These are phyloP conservation scores for Fraxinus sp. DNA, from an alignment of 305 asterid species.

Conservation along the genomic window DNA sequence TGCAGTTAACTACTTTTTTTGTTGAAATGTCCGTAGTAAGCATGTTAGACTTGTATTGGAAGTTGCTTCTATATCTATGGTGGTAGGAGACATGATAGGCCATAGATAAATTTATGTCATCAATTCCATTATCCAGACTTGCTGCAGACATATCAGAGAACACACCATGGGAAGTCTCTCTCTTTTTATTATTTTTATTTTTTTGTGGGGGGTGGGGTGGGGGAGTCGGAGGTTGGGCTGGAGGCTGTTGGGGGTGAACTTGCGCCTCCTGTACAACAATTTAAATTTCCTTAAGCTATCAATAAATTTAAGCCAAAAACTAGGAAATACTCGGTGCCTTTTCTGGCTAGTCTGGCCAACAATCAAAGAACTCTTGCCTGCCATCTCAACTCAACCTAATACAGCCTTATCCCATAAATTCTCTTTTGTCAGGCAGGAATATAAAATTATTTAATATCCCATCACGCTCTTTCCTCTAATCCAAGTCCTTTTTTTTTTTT, in stretches of 20 bases:
- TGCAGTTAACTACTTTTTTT: not conserved
- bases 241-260: not conserved
- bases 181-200: not conserved
- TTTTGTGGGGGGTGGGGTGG: not conserved
- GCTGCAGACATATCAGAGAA: not conserved
- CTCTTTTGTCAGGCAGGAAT: not conserved
- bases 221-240: not conserved
- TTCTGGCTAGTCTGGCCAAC: not conserved
- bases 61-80: not conserved
- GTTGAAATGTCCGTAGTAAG: not conserved
- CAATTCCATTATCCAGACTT: not conserved
- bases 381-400: not conserved
- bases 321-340: not conserved
- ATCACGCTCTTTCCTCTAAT: not conserved
- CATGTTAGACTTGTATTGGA: not conserved
- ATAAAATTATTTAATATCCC: not conserved
- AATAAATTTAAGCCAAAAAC: not conserved
- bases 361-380: not conserved
- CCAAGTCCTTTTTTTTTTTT: not conserved
- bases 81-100: not conserved
- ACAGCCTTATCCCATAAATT: constrained; percentile 1
- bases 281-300: constrained; percentile 6
- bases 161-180: not conserved
- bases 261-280: not conserved
- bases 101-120: not conserved